Evolutionary conservation across 192 early-diverging fungal species (phyloP).

Genomic region (Pilaira anomala): DNA sequence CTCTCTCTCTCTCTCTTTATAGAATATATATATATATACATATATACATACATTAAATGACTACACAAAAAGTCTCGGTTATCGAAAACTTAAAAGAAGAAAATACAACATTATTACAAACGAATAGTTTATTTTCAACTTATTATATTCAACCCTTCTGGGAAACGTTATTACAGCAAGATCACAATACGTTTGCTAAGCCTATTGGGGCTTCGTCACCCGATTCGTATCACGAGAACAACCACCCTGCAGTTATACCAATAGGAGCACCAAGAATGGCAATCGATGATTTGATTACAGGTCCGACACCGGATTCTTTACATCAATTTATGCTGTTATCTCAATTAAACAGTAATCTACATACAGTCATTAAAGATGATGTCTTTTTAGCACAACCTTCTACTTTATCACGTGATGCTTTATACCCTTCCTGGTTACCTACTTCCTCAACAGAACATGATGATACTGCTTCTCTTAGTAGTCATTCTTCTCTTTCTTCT

Average conservation of each 20-base stretch:
- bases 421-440: not conserved
- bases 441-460: not conserved
- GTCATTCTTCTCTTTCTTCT: conserved; percentile 14
- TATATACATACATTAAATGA: not conserved
- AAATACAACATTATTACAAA: no score
- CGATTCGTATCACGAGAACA: conserved; percentile 15
- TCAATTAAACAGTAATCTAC: conserved; percentile 4
- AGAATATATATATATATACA: not conserved
- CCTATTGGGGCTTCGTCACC: conserved; percentile 12
- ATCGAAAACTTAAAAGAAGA: conserved; percentile 6
- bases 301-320: conserved; percentile 5
- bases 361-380: conserved; percentile 17
- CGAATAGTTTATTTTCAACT: no score
- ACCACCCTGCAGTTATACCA: conserved; percentile 18
- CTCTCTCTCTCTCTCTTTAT: no score
- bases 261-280: conserved; percentile 21
- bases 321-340: conserved; percentile 9
- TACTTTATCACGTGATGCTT: not conserved
- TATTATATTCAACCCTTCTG: conserved; percentile 3
- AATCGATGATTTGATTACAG: conserved; percentile 17
- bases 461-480: conserved; percentile 16
- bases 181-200: conserved; percentile 1
- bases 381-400: conserved; percentile 19
- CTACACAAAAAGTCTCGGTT: conserved; percentile 11
- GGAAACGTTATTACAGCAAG: conserved; percentile 7